A percentile compares a stretch with the other conserved stretches of the same genome.
Conservation (phyloP, 2,329 filamentous ascomycete genomes). For the Chaetomium globosum region DNA sequence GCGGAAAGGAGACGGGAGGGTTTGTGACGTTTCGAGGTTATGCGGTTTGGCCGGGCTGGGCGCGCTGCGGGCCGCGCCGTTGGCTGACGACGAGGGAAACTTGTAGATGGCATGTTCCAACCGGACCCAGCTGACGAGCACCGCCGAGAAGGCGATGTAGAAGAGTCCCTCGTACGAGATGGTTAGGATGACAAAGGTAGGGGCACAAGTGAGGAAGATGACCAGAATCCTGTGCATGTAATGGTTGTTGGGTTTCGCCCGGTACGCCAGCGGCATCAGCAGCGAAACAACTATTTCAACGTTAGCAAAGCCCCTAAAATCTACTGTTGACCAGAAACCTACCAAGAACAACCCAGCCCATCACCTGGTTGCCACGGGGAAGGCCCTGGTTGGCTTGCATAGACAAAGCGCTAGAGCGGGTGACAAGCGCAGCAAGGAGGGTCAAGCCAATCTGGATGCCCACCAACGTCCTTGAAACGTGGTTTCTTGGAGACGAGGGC, state of each 20-base stretch:
- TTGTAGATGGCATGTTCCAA: constrained; percentile 77
- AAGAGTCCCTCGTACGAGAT: constrained; percentile 98
- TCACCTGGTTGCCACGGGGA: constrained; percentile 81
- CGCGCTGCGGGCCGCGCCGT: constrained; percentile 2
- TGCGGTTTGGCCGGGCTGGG: constrained; percentile 35
- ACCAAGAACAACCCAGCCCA: constrained; percentile 67
- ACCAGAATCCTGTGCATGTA: constrained; percentile 88
- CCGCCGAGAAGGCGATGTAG: constrained; percentile 84
- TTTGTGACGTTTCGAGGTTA: constrained; percentile 22
- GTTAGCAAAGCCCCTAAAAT: constrained; percentile 24
- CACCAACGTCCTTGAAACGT: constrained; percentile 61
- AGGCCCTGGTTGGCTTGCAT: constrained; percentile 83
- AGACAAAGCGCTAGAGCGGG: constrained; percentile 80
- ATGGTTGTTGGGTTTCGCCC: constrained; percentile 76
- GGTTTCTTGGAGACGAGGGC: constrained; percentile 42
- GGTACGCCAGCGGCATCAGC: constrained; percentile 77
- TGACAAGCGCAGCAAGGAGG: constrained; percentile 79
- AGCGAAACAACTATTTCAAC: constrained; percentile 66
- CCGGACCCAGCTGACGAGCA: constrained; percentile 85
- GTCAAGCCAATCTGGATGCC: constrained; percentile 79
- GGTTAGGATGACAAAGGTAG: constrained; percentile 91
- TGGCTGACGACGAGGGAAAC: constrained; percentile 38
- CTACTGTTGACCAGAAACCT: neutral
- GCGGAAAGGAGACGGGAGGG: constrained; percentile 52
- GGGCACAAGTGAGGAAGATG: constrained; percentile 89